These are phyloP conservation scores for Lentinula raphanica DNA, from an alignment of 768 basidiomycete species.

Conservation along the genomic window DNA sequence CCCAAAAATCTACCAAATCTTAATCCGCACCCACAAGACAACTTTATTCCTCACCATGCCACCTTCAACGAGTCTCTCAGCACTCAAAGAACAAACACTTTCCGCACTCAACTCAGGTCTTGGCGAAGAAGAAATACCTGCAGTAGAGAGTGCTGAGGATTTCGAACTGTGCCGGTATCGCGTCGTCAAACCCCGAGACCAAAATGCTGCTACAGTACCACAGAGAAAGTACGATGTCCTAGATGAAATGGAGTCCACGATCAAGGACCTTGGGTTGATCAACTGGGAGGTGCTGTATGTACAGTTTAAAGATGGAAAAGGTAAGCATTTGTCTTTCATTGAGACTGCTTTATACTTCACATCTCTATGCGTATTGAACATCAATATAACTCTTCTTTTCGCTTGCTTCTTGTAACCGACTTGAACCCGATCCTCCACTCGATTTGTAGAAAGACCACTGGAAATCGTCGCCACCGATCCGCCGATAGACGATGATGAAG, in stretches of 20 bases:
- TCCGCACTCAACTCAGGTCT: constrained; percentile 54
- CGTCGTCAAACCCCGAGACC: constrained; percentile 46
- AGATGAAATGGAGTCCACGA: constrained; percentile 23
- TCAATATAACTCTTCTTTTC: constrained; percentile 4
- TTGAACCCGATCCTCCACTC: not conserved
- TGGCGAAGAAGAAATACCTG: constrained; percentile 27
- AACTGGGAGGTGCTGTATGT: constrained; percentile 70
- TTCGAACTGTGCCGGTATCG: constrained; percentile 67
- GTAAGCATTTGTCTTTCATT: constrained; percentile 35
- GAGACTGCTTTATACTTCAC: not conserved
- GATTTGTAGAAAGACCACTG: constrained; percentile 45
- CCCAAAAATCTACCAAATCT: constrained; percentile 61
- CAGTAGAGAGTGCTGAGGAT: constrained; percentile 33
- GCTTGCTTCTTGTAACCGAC: not conserved
- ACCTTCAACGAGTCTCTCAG: constrained; percentile 48
- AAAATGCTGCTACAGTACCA: constrained; percentile 17
- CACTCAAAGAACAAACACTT: constrained; percentile 60
- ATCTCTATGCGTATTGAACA: not conserved
- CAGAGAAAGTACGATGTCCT: constrained; percentile 48
- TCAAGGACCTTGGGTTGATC: constrained; percentile 45
- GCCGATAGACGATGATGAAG: constrained; percentile 43
- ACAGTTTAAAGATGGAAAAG: constrained; percentile 57
- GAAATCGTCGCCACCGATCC: constrained; percentile 59
- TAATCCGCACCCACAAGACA: constrained; percentile 70
- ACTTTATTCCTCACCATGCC: constrained; percentile 56